Evolutionary conservation across 2,329 filamentous ascomycete species (phyloP), one percentile per base, ranked within the genome.

Genomic region (Trichoderma pleuroti): DNA sequence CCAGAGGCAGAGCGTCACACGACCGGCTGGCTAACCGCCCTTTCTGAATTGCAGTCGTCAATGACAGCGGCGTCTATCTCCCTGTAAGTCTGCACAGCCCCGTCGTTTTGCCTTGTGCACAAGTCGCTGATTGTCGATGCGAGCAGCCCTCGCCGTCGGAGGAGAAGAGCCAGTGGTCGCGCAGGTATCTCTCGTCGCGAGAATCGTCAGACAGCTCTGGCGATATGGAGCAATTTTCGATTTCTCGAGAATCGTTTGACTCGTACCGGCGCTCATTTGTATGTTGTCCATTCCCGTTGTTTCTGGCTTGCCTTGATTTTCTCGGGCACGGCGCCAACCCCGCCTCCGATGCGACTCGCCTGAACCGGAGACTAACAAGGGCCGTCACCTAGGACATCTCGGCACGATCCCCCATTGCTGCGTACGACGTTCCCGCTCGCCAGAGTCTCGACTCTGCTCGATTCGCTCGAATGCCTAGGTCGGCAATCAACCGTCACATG

Each of bases 261-360:
- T 97, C 94, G 4, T 98, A 98, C 82, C 88, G 96, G 73, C 90
- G 96, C 77, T 98, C 94, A 74, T 98, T 98, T 84, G 95, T 97
- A 87, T 76, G 91, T 85, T 16, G n/a, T 46, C 14, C 26, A 26
- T 39, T 42, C 21, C 9, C 39, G 12, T 26, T 52, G 24, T 21
- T 21, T 26, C 28, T 34, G 26, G 28, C 11, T 30, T 42, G 9
- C 39, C 24, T 59, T 26, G 26, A 8, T 34, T n/a, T 18, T 49
- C 26, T 32, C 26, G 49, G 54, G n/a, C 32, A 21, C 16, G 16
- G 21, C 65, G 10, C 60, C 32, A 32, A 66, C 63, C 63, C 63
- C 63, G 46, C 52, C 52, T 32, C 14, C 34, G 14, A 66, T 24
- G 54, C 56, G 39, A 30, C 28, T 39, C 32, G 21, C 42, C 30